phyloP scores from a whole-genome alignment of 371 early-diverging fungal species.

The Chytridium lagenaria region DNA sequence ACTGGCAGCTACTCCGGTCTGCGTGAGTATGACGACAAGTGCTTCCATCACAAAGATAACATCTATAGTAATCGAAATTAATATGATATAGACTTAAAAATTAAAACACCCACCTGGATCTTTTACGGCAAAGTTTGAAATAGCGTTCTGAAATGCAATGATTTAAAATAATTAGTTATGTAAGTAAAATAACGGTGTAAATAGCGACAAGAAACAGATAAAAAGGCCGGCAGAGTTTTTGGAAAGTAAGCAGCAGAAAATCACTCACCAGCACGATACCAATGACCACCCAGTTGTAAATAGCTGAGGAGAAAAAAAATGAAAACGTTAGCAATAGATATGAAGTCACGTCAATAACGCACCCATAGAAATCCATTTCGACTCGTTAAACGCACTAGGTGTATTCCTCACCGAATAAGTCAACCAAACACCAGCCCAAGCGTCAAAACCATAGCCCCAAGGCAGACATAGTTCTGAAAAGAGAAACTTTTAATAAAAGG shows the following conservation, averaged over 20 bases:
- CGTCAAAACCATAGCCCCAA: constrained; percentile 24
- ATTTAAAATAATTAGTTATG: too few species aligned
- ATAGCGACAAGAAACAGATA: too few species aligned
- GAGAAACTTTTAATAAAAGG: background rate
- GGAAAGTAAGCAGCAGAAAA: background rate
- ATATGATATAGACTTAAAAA: background rate
- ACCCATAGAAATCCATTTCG: constrained; percentile 28
- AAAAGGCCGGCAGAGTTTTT: too few species aligned
- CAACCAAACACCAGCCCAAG: constrained; percentile 17
- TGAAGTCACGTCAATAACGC: background rate
- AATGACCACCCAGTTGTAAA: constrained; percentile 32
- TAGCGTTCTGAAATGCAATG: constrained; percentile 4
- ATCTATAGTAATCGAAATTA: background rate
- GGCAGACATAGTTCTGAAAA: constrained; percentile 20
- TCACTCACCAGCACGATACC: constrained; percentile 20
- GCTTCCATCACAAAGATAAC: constrained; percentile 29
- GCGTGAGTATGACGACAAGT: constrained; percentile 12
- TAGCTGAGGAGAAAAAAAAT: background rate
- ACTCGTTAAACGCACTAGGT: constrained; percentile 33
- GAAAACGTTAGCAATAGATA: background rate
- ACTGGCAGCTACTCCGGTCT: constrained; percentile 10
- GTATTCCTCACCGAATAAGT: constrained; percentile 18
- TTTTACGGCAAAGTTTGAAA: constrained; percentile 25
- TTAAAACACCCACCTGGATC: constrained; percentile 15
- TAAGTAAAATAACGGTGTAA: too few species aligned